Evolutionary conservation across 2,329 filamentous ascomycete genomes (phyloP).

Genomic region (Ceratocystis colombiana): DNA sequence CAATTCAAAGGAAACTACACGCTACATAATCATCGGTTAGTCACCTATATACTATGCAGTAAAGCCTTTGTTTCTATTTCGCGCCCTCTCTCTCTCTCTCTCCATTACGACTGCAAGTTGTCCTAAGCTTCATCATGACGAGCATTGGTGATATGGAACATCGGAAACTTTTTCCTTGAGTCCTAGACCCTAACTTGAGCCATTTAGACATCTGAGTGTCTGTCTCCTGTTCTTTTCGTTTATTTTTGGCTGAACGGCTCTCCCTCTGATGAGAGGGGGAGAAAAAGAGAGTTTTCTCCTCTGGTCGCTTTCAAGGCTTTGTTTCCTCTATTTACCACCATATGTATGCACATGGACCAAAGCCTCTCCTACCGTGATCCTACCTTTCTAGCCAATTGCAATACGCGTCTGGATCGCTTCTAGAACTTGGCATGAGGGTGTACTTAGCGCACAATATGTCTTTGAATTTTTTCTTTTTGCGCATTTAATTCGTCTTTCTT

Average conservation of each 20-base stretch:
- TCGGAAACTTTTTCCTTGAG: not conserved
- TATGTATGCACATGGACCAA: not conserved
- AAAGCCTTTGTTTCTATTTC: not conserved
- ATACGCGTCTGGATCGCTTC: not conserved
- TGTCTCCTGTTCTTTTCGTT: not conserved
- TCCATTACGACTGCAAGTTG: not conserved
- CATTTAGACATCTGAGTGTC: conserved; percentile 8
- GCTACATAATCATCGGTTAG: not conserved
- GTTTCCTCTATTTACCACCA: not conserved
- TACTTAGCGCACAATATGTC: not conserved
- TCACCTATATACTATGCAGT: too few species aligned
- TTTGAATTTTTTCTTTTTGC: not conserved
- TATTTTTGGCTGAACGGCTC: not conserved
- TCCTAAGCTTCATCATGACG: not conserved
- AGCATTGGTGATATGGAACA: conserved; percentile 7
- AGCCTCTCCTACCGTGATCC: not conserved
- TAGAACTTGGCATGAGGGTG: conserved; percentile 1
- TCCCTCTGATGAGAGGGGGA: not conserved
- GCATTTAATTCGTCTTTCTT: not conserved
- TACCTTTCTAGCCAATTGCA: not conserved
- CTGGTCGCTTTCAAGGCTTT: not conserved
- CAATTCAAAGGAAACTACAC: not conserved
- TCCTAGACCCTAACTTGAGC: not conserved
- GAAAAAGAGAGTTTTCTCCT: not conserved
- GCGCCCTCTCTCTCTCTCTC: not conserved